Conservation (phyloP, 371 early-diverging fungal genomes). For the Mortierella sp. region DNA sequence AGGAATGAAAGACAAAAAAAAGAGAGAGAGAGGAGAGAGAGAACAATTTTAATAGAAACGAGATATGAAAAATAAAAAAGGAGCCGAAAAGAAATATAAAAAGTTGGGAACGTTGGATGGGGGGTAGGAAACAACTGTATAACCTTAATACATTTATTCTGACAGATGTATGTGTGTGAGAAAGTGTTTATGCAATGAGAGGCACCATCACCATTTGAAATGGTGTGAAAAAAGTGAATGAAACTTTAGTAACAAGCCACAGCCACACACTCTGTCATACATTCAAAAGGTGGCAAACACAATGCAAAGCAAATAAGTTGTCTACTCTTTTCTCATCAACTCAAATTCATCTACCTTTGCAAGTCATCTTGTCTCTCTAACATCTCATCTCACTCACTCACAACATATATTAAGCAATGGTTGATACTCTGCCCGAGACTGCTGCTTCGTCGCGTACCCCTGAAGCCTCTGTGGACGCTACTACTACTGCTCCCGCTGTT, state of each 20-base stretch:
- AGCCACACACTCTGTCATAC: neutral
- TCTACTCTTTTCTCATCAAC: neutral
- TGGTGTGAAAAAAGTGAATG: no score
- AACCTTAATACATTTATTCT: neutral
- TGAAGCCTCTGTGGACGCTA: neutral
- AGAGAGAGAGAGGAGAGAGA: neutral
- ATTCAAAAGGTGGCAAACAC: no score
- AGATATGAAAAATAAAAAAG: no score
- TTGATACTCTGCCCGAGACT: neutral
- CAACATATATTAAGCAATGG: neutral
- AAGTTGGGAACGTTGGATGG: neutral
- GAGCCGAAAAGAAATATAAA: no score
- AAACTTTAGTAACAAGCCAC: constrained; percentile 9
- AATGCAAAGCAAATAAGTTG: neutral
- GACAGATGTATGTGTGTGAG: no score
- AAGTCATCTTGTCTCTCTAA: neutral
- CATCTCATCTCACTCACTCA: neutral
- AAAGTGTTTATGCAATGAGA: no score
- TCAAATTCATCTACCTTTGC: neutral
- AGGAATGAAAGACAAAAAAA: neutral
- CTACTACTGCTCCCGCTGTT: no score
- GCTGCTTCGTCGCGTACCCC: neutral
- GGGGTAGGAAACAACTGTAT: neutral
- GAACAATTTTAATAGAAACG: neutral
- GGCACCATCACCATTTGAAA: neutral